Evolutionary conservation across 2,329 filamentous ascomycete genomes (phyloP).

Genomic region (Penicillium sp.): DNA sequence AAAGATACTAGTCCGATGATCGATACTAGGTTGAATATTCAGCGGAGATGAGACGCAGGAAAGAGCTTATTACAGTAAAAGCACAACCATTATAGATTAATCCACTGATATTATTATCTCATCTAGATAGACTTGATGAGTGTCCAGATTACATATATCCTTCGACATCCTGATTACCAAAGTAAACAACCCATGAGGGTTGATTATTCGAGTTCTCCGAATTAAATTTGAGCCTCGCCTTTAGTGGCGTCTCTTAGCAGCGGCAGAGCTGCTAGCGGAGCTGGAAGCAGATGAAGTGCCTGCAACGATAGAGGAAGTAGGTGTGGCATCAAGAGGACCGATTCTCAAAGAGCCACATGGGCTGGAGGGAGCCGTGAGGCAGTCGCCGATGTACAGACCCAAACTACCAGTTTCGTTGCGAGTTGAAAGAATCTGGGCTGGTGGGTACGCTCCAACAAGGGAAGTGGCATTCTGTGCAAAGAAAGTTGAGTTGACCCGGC

Average conservation of each 20-base stretch:
- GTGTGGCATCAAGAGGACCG: constrained; percentile 25
- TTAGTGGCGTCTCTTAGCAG: not conserved
- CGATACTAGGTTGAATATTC: no score
- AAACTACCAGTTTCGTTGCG: constrained; percentile 25
- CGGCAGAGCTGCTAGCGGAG: not conserved
- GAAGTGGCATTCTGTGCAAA: constrained; percentile 25
- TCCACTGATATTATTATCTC: no score
- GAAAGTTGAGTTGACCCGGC: constrained; percentile 12
- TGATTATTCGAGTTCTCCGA: not conserved
- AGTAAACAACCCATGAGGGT: not conserved
- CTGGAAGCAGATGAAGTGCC: constrained; percentile 1
- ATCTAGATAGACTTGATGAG: not conserved
- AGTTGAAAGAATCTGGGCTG: constrained; percentile 22
- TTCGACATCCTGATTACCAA: not conserved
- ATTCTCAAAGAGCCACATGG: constrained; percentile 26
- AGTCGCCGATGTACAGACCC: constrained; percentile 24
- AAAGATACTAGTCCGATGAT: no score
- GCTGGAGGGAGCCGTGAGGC: constrained; percentile 22
- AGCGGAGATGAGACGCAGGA: no score
- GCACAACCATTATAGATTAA: no score
- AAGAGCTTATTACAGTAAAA: no score
- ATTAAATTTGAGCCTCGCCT: not conserved
- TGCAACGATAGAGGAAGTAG: constrained; percentile 9
- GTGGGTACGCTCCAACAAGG: constrained; percentile 26
- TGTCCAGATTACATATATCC: not conserved